Evolutionary conservation across 2,329 filamentous ascomycete genomes (phyloP), one percentile per base, ranked within the genome.

Genomic region (Diaporthe ampelina): DNA sequence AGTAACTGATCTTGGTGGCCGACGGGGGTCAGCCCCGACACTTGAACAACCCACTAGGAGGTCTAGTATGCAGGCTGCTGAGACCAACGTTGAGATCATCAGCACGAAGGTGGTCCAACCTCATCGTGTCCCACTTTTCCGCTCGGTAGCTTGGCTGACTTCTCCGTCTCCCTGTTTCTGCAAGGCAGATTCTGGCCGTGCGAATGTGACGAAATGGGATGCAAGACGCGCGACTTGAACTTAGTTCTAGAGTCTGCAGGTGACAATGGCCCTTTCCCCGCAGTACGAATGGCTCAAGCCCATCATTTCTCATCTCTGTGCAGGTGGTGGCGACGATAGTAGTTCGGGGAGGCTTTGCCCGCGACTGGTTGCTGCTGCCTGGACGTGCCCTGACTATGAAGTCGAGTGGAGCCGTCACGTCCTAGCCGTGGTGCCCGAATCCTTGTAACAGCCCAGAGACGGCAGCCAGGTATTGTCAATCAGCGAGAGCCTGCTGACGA

Each of bases 341-440:
- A 40, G 37, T 26, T 15, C 63, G 32, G 58, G 24, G 15, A 52
- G 63, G 11, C 13, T 21, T 19, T 21, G 21, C 13, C 19, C 21
- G 21, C 13, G 11, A 37, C 1, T 4, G 7, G 63, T 32, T 67
- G 63, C 63, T 67, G 63, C 63, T 67, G 63, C 63, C 63, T 67
- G 5, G 45, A 17, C 15, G 6, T 45, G 43, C n/a, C 24, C 29
- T 5, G 45, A 24, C 19, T 24, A 26, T 17, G 13, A n/a, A 17
- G 26, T 50, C 29, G 63, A 11, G 63, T 67, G 63, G 63, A 67
- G 45, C 29, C 50, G 63, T 67, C 11, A n/a, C n/a, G n/a, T n/a
- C n/a, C n/a, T n/a, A n/a, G n/a, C n/a, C n/a, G n/a, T n/a, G n/a
- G 13, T 67, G 21, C 29, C 61, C 21, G 13, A 45, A 21, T 37